These are phyloP conservation scores for Neopestalotiopsis clavispora DNA, from an alignment of 2,329 filamentous ascomycete genomes.

Conservation along the genomic window DNA sequence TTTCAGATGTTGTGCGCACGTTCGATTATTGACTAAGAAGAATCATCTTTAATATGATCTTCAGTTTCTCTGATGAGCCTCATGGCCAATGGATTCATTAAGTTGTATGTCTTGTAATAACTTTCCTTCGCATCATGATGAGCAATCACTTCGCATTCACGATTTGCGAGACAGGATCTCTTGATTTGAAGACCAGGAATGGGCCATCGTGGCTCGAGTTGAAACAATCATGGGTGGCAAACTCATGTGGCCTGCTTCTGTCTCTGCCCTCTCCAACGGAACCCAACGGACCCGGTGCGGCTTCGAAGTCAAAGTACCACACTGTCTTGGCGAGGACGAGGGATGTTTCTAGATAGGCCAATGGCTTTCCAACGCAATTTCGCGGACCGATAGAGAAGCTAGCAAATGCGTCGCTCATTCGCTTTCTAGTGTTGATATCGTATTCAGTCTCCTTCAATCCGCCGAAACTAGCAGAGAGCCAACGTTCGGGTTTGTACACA, in stretches of 20 bases:
- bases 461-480: conserved; percentile 30
- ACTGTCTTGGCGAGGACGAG: conserved; percentile 27
- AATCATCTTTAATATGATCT: too few relatives aligned
- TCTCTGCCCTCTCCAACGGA: background rate
- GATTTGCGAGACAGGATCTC: background rate
- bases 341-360: conserved; percentile 28
- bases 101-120: too few relatives aligned
- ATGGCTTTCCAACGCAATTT: conserved; percentile 39
- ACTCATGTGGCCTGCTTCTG: background rate
- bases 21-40: too few relatives aligned
- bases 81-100: too few relatives aligned
- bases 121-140: too few relatives aligned
- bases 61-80: too few relatives aligned
- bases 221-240: background rate
- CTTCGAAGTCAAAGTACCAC: conserved; percentile 23
- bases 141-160: background rate
- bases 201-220: background rate
- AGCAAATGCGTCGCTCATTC: background rate
- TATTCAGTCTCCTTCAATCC: conserved; percentile 31
- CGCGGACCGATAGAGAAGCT: conserved; percentile 39
- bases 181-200: background rate
- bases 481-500: conserved; percentile 38
- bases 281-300: background rate
- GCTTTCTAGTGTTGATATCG: background rate
- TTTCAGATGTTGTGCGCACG: too few relatives aligned